Evolutionary conservation across 164 flowering plant genomes (phyloP), one percentile per base, ranked within the genome.

Genomic region (Stephania japonica): DNA sequence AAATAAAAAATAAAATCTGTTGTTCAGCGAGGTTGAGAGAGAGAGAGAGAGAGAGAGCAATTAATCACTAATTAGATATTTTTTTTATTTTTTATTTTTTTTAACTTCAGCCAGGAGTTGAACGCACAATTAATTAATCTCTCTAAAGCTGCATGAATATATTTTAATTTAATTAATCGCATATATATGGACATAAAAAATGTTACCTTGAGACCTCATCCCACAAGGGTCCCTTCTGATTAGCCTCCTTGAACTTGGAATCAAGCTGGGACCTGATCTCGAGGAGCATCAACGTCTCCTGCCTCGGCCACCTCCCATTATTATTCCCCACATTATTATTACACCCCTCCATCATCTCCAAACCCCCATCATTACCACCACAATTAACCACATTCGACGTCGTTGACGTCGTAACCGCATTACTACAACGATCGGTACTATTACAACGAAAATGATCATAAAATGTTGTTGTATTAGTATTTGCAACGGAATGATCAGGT

Each of bases 201-300:
- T 1, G 16, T 16, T 78, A 93, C 99, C 99, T 93, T 53, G 99
- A 88, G 73, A 95, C 90, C 80, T 95, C 99, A 79, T 95, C 97
- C 99, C 99, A 95, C 63, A 95, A 72, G 44, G 97, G 97, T 50
- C 99, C 99, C 73, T 94, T 95, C 70, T 95, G 99, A 78, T 89
- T 95, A 68, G 98, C 96, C 65, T 95, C 99, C 70, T 90, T 91
- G 82, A 95, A 95, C 84, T 87, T 95, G 67, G 78, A 59, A 83
- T 95, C 96, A 72, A 95, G 88, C 18, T 87, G 83, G 77, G 99
- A 90, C 84, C 99, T 88, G 86, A 95, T 85, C 82, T 92, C 97
- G 23, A 95, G 89, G 42, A 95, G 92, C 0, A 92, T 88, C 16
- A 95, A 86, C 4, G 99, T 95, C 78, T 95, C 99, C 68, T 93